A percentile compares a stretch with the other conserved stretches of the same genome.
Conservation (phyloP, 2,329 filamentous ascomycete species). For the Magnaporthiopsis incrustans region DNA sequence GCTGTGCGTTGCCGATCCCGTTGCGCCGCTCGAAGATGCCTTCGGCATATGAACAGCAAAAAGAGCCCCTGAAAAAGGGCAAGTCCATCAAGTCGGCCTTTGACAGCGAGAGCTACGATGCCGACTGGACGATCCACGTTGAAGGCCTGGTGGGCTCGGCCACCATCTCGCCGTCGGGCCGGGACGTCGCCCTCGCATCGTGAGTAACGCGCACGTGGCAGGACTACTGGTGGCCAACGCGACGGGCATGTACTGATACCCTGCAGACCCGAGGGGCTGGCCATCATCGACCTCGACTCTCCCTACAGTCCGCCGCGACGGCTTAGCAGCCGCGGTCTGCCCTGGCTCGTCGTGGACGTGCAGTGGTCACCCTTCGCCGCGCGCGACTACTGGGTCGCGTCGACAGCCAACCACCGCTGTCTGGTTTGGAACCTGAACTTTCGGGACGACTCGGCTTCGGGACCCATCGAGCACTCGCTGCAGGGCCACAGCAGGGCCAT, state of each 20-base stretch:
- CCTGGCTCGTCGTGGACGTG: slow-evolving; percentile 94
- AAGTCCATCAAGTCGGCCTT: slow-evolving; percentile 61
- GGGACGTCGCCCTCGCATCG: slow-evolving; percentile 85
- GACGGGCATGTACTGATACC: not conserved
- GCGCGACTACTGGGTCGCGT: slow-evolving; percentile 87
- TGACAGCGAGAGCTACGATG: slow-evolving; percentile 81
- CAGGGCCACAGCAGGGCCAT: slow-evolving; percentile 80
- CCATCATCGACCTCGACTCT: slow-evolving; percentile 86
- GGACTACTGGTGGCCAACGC: slow-evolving; percentile 7
- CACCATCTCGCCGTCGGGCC: slow-evolving; percentile 83
- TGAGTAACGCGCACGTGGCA: slow-evolving; percentile 29
- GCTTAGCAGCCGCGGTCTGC: slow-evolving; percentile 70
- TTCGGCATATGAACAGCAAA: slow-evolving; percentile 24
- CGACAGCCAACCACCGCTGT: slow-evolving; percentile 79
- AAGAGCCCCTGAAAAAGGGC: slow-evolving; percentile 47
- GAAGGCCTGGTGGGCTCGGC: slow-evolving; percentile 78
- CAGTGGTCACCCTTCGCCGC: slow-evolving; percentile 93
- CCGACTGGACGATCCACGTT: slow-evolving; percentile 76
- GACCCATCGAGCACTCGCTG: slow-evolving; percentile 76
- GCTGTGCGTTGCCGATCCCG: not conserved
- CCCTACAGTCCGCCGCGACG: slow-evolving; percentile 81
- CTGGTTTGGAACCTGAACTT: slow-evolving; percentile 88
- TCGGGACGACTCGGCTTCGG: slow-evolving; percentile 60
- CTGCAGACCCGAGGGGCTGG: slow-evolving; percentile 67
- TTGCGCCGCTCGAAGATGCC: slow-evolving; percentile 30